Evolutionary conservation across 345 rosid genomes (phyloP).

Genomic region (Moricandia arvensis): DNA sequence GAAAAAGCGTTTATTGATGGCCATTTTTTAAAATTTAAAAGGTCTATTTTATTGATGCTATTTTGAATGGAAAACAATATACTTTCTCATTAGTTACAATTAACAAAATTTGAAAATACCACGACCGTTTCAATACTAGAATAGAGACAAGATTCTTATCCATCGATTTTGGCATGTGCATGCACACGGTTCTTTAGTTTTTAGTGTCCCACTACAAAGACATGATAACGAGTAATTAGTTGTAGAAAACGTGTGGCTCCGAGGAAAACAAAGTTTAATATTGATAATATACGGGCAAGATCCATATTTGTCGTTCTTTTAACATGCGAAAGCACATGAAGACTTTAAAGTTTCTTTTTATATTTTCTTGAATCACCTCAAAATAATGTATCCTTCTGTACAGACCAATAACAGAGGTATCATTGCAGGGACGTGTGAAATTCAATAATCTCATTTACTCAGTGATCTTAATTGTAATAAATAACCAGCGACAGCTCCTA

Average conservation of each 20-base stretch:
- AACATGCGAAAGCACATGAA: conserved; percentile 9
- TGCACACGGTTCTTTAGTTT: conserved; percentile 1
- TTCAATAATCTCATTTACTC: neutral
- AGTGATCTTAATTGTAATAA: neutral
- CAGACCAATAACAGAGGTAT: conserved; percentile 7
- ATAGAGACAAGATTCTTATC: conserved; percentile 5
- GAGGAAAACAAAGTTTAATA: neutral
- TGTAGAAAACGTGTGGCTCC: conserved; percentile 15
- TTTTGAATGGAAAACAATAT: neutral
- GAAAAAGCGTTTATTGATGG: neutral
- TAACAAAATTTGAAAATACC: neutral
- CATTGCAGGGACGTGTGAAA: conserved; percentile 19
- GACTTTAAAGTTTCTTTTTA: conserved; percentile 5
- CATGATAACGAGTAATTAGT: neutral
- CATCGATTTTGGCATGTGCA: conserved; percentile 10
- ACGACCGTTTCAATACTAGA: neutral
- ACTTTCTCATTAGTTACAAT: neutral
- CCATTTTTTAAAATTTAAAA: too few species aligned
- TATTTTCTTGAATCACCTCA: neutral
- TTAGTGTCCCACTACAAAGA: neutral
- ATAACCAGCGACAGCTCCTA: neutral
- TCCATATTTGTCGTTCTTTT: conserved; percentile 15
- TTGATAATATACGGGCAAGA: conserved; percentile 7
- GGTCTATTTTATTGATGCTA: neutral
- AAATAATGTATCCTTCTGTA: conserved; percentile 9